phyloP scores from a whole-genome alignment of 202 grass and related monocot species.

The Panicum hallii region DNA sequence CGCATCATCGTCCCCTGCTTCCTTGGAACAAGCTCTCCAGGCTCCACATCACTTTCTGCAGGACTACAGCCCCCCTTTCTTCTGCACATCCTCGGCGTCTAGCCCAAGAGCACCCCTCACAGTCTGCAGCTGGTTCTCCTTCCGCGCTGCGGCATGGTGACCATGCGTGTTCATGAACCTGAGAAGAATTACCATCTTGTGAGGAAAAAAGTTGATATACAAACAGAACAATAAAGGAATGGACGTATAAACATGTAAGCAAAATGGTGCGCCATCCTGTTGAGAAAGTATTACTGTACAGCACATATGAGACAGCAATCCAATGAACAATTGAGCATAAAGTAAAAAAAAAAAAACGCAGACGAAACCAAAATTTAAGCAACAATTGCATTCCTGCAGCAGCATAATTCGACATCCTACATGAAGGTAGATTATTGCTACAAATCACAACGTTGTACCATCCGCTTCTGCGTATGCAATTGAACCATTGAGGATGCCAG shows the following conservation, averaged over 20 bases:
- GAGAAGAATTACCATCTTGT: constrained; percentile 25
- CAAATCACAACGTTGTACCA: background rate
- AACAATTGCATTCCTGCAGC: background rate
- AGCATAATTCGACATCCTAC: background rate
- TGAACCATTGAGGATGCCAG: background rate
- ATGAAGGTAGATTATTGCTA: background rate
- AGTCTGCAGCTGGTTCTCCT: constrained; percentile 79
- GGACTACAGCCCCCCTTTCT: constrained; percentile 27
- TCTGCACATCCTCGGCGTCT: constrained; percentile 39
- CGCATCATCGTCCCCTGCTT: constrained; percentile 17
- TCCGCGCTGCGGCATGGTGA: constrained; percentile 66
- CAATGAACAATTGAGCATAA: background rate
- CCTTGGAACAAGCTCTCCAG: constrained; percentile 66
- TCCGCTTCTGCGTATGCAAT: background rate
- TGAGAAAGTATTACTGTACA: background rate
- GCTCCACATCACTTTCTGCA: constrained; percentile 59
- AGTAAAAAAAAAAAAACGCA: too few relatives aligned
- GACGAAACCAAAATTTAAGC: background rate
- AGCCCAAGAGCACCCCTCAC: constrained; percentile 73
- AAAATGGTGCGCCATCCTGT: background rate
- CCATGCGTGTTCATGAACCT: constrained; percentile 66
- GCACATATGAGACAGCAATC: background rate
- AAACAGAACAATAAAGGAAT: background rate
- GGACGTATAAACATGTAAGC: background rate
- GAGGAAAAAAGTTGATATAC: constrained; percentile 2